A percentile compares a stretch with the other conserved stretches of the same genome.
Conservation (phyloP, 495 filamentous ascomycete species). For the Neurospora sp. region DNA sequence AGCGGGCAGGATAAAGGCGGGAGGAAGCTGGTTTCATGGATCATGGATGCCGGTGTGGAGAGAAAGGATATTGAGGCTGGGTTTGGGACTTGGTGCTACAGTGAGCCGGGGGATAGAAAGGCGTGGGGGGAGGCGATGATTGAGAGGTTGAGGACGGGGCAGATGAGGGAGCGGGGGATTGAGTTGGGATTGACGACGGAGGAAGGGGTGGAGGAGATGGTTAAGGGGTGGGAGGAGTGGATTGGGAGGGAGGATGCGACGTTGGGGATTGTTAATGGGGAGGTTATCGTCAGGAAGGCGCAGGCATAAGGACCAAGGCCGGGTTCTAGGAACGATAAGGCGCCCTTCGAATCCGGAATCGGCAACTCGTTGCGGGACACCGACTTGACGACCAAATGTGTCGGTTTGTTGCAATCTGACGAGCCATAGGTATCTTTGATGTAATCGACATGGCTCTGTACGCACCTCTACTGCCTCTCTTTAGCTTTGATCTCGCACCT, state of each 20-base stretch:
- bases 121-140: slow-evolving; percentile 28
- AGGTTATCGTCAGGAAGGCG: slow-evolving; percentile 27
- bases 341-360: too few relatives aligned
- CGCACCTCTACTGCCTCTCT: too few relatives aligned
- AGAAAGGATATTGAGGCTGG: slow-evolving; percentile 24
- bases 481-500: too few relatives aligned
- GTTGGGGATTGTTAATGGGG: slow-evolving; percentile 31
- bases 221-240: slow-evolving; percentile 34
- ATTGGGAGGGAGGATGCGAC: slow-evolving; percentile 23
- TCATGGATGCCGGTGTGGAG: slow-evolving; percentile 29
- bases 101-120: slow-evolving; percentile 23
- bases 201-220: slow-evolving; percentile 32
- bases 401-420: too few relatives aligned
- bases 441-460: too few relatives aligned
- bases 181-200: slow-evolving; percentile 25
- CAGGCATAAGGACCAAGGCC: background rate
- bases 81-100: slow-evolving; percentile 29
- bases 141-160: slow-evolving; percentile 17
- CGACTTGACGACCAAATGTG: too few relatives aligned
- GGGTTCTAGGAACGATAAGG: background rate
- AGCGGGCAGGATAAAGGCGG: slow-evolving; percentile 26
- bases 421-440: too few relatives aligned
- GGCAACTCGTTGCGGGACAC: too few relatives aligned
- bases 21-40: slow-evolving; percentile 32
- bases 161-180: slow-evolving; percentile 21